Conservation (phyloP, 768 basidiomycete species). For the Asterophora parasitica region DNA sequence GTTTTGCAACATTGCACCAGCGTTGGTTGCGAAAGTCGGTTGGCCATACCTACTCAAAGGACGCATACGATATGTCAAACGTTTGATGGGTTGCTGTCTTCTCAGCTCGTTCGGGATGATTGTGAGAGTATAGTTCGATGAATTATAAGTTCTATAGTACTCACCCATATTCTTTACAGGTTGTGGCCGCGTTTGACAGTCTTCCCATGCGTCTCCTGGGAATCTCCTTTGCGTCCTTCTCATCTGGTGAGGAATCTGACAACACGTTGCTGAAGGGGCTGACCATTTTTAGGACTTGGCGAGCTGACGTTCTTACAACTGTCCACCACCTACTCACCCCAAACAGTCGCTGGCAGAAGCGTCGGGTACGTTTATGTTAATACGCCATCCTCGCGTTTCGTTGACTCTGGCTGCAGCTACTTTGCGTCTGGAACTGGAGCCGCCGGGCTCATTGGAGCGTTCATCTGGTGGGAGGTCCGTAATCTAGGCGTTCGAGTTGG, state of each 20-base stretch:
- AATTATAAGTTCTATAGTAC: background rate
- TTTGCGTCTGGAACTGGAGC: constrained; percentile 95
- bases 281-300: constrained; percentile 62
- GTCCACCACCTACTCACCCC: constrained; percentile 73
- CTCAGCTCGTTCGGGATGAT: constrained; percentile 84
- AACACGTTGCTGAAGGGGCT: background rate
- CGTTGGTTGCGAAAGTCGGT: constrained; percentile 79
- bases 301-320: constrained; percentile 93
- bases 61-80: constrained; percentile 70
- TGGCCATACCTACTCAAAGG: constrained; percentile 93
- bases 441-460: constrained; percentile 89
- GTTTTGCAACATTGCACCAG: constrained; percentile 92
- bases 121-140: constrained; percentile 41
- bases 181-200: constrained; percentile 68
- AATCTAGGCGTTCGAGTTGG: constrained; percentile 79
- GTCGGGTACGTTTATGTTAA: constrained; percentile 55
- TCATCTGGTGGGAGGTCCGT: constrained; percentile 92
- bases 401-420: constrained; percentile 42
- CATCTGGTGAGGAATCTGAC: constrained; percentile 53
- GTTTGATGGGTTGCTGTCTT: constrained; percentile 70
- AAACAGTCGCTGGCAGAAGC: constrained; percentile 67
- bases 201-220: constrained; percentile 72
- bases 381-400: too few species aligned
- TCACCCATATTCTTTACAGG: constrained; percentile 33
- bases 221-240: constrained; percentile 77